Evolutionary conservation across 371 early-diverging fungal species (phyloP).

Genomic region (Mortierella sp.): DNA sequence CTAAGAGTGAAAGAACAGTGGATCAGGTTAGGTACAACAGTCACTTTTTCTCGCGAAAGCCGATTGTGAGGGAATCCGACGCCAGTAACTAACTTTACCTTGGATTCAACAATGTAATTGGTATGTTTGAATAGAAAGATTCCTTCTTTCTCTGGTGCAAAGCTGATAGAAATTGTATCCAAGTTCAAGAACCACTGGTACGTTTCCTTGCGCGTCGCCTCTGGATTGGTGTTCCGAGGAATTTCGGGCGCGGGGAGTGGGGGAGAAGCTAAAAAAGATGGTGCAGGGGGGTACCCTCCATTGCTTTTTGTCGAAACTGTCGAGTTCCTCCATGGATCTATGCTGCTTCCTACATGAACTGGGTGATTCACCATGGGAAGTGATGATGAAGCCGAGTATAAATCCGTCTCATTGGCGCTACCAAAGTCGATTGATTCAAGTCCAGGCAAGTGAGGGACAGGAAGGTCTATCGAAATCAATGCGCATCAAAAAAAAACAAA

Average conservation of each 20-base stretch:
- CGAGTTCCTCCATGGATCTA: constrained; percentile 40
- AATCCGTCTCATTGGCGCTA: constrained; percentile 5
- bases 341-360: constrained; percentile 18
- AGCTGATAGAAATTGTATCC: constrained; percentile 66
- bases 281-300: constrained; percentile 50
- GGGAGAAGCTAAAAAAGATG: constrained; percentile 40
- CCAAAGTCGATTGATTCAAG: constrained; percentile 45
- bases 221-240: constrained; percentile 9
- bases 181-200: constrained; percentile 58
- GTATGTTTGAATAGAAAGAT: constrained; percentile 82
- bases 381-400: constrained; percentile 26
- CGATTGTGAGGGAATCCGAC: no score
- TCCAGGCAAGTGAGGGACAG: constrained; percentile 23
- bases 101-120: constrained; percentile 81
- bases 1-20: constrained; percentile 49
- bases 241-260: constrained; percentile 11
- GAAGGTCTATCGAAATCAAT: background rate
- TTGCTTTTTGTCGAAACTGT: background rate
- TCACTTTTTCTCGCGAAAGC: constrained; percentile 6
- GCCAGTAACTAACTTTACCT: no score
- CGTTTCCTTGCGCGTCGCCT: constrained; percentile 36
- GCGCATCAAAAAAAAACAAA: background rate
- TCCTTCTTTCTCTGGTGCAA: constrained; percentile 84
- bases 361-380: no score
- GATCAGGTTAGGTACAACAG: no score